Evolutionary conservation across 768 basidiomycete genomes (phyloP).

Genomic region (Roridomyces roridus): DNA sequence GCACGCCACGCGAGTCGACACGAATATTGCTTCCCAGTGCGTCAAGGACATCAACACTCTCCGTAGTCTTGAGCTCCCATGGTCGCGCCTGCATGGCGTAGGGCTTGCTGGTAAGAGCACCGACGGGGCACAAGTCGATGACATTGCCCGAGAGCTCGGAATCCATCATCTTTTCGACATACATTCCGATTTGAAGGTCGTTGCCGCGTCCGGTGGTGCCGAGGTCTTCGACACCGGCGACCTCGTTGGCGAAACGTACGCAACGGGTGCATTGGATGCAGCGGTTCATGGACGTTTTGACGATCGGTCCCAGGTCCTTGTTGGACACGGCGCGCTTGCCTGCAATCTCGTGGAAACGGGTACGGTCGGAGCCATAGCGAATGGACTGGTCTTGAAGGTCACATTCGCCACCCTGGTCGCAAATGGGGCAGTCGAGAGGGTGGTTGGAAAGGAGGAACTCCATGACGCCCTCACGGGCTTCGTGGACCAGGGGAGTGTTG

Average conservation of each 20-base stretch:
- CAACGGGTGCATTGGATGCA: constrained; percentile 99
- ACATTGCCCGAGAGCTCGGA: constrained; percentile 98
- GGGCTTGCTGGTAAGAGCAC: constrained; percentile 97
- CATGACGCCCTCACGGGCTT: constrained; percentile 97
- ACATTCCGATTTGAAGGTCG: constrained; percentile 98
- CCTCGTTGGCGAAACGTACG: constrained; percentile 98
- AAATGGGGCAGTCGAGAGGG: constrained; percentile 97
- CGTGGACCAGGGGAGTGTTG: constrained; percentile 88
- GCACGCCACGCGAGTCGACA: constrained; percentile 91
- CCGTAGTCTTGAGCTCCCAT: constrained; percentile 99
- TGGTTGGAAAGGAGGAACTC: constrained; percentile 98
- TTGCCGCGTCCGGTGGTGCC: constrained; percentile 98
- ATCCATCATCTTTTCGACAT: constrained; percentile 96
- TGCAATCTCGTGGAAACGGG: constrained; percentile 97
- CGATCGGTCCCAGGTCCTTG: constrained; percentile 96
- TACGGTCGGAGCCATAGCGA: constrained; percentile 97
- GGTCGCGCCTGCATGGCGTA: constrained; percentile 97
- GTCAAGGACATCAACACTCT: constrained; percentile 94
- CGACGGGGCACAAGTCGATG: constrained; percentile 97
- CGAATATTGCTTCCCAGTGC: constrained; percentile 97
- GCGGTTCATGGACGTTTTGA: constrained; percentile 98
- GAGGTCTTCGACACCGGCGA: constrained; percentile 96
- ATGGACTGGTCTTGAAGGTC: constrained; percentile 99
- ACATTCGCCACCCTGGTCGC: constrained; percentile 99
- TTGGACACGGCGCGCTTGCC: constrained; percentile 98